A percentile compares a stretch with the other conserved stretches of the same genome.
Conservation (phyloP, 2,329 filamentous ascomycete species). For the Hypomyces rosellus region DNA sequence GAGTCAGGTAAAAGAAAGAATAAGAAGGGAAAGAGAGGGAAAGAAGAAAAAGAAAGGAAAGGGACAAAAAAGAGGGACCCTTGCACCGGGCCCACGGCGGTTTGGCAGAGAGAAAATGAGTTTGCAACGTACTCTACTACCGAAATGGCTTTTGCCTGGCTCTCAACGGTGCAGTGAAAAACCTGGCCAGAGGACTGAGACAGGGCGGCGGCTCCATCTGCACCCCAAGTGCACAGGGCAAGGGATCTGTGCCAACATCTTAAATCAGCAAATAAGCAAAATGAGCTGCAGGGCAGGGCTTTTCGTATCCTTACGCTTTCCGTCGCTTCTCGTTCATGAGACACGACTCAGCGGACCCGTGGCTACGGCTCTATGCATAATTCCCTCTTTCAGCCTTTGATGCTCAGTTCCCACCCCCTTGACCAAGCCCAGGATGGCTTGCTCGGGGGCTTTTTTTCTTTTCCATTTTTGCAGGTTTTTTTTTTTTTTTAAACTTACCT, state of each 20-base stretch:
- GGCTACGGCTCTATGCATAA: slow-evolving; percentile 28
- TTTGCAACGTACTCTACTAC: slow-evolving; percentile 53
- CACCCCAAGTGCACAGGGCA: slow-evolving; percentile 55
- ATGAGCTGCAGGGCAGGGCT: slow-evolving; percentile 8
- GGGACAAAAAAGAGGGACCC: background rate
- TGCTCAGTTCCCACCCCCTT: background rate
- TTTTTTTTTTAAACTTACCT: slow-evolving; percentile 37
- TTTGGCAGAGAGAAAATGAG: slow-evolving; percentile 3
- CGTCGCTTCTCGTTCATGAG: slow-evolving; percentile 37
- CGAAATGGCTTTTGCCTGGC: slow-evolving; percentile 30
- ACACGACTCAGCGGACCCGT: slow-evolving; percentile 44
- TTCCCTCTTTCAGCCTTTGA: slow-evolving; percentile 5
- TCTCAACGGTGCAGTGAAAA: slow-evolving; percentile 36
- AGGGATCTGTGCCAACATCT: slow-evolving; percentile 28
- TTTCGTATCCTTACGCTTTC: slow-evolving; percentile 36
- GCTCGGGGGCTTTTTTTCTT: background rate
- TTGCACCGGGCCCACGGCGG: background rate
- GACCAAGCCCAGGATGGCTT: background rate
- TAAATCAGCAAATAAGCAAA: slow-evolving; percentile 16
- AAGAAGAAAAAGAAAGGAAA: background rate
- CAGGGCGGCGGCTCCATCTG: slow-evolving; percentile 36
- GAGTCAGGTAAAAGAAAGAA: background rate
- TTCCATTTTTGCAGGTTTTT: background rate
- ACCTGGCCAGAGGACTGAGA: slow-evolving; percentile 23
- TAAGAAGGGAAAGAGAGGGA: background rate